These are phyloP conservation scores for Sordariomycetes sp. DNA, from an alignment of 2,329 filamentous ascomycete genomes.

Conservation along the genomic window DNA sequence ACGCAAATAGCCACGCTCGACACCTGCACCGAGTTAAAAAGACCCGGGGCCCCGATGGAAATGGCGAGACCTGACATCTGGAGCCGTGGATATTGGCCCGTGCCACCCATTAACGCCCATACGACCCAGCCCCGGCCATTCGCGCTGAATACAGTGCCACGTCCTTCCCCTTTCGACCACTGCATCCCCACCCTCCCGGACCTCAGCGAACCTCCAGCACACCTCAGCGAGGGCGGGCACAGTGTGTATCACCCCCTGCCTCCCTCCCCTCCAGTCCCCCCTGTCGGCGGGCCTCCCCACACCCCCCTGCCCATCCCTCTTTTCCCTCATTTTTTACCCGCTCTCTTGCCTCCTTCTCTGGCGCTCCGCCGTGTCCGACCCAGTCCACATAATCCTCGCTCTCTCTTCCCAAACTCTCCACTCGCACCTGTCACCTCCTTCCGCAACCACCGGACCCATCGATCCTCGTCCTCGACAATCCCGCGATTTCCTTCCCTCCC, in stretches of 20 bases:
- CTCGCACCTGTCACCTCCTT: neutral
- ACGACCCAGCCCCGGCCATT: neutral
- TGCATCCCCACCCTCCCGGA: neutral
- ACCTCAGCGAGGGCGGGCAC: neutral
- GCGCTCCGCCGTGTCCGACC: neutral
- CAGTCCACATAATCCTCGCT: slow-evolving; percentile 2
- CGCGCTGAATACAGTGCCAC: neutral
- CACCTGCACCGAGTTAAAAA: too few species aligned
- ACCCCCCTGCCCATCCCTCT: neutral
- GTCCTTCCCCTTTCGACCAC: neutral
- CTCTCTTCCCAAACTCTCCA: neutral
- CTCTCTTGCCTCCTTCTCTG: neutral
- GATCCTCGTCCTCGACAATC: neutral
- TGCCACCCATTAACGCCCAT: neutral
- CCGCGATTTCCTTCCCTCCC: neutral
- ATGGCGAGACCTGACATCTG: neutral
- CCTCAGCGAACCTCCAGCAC: neutral
- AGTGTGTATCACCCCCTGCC: neutral
- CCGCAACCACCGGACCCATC: neutral
- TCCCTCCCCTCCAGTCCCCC: neutral
- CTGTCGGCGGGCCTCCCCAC: neutral
- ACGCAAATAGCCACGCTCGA: too few species aligned
- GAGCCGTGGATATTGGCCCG: neutral
- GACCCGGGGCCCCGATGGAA: neutral
- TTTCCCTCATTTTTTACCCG: slow-evolving; percentile 3